These are phyloP conservation scores for Paspalum notatum DNA, from an alignment of 176 grass and related monocot species.

Conservation along the genomic window DNA sequence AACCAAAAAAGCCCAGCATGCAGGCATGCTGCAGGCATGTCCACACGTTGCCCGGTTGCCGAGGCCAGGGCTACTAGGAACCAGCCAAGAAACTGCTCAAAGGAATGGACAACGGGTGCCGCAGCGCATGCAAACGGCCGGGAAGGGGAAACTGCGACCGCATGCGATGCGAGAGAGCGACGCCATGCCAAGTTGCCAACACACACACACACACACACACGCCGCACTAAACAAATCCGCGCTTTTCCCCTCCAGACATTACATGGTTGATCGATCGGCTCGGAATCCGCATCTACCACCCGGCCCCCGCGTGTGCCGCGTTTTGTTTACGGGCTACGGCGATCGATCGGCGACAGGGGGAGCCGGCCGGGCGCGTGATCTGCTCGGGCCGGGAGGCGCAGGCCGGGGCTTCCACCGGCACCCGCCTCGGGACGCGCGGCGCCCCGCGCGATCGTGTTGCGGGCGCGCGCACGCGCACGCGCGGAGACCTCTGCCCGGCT, in stretches of 20 bases:
- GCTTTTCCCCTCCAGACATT: conserved; percentile 40
- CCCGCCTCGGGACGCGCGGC: conserved; percentile 39
- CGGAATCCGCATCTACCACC: neutral
- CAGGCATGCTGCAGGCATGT: neutral
- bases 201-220: neutral
- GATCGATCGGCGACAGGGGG: too few species aligned
- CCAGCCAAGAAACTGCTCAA: conserved; percentile 49
- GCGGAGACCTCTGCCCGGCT: neutral
- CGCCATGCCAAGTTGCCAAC: neutral
- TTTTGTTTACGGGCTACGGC: neutral
- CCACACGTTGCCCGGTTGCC: conserved; percentile 30
- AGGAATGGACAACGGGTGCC: conserved; percentile 46
- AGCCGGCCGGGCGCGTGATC: conserved; percentile 7
- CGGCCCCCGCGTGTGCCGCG: neutral
- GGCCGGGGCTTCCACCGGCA: conserved; percentile 58
- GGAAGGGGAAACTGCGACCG: neutral
- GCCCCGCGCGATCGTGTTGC: conserved; percentile 7
- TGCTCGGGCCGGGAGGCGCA: conserved; percentile 44
- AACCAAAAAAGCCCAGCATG: too few species aligned
- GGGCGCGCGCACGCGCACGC: neutral
- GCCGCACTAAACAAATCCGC: neutral
- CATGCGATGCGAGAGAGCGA: too few species aligned
- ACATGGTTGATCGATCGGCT: conserved; percentile 14
- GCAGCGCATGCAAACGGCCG: conserved; percentile 16
- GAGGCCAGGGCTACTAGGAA: conserved; percentile 28